A percentile compares a stretch with the other conserved stretches of the same genome.
Conservation (phyloP, 2,329 filamentous ascomycete species). For the Aotearoamyces nothofagi region DNA sequence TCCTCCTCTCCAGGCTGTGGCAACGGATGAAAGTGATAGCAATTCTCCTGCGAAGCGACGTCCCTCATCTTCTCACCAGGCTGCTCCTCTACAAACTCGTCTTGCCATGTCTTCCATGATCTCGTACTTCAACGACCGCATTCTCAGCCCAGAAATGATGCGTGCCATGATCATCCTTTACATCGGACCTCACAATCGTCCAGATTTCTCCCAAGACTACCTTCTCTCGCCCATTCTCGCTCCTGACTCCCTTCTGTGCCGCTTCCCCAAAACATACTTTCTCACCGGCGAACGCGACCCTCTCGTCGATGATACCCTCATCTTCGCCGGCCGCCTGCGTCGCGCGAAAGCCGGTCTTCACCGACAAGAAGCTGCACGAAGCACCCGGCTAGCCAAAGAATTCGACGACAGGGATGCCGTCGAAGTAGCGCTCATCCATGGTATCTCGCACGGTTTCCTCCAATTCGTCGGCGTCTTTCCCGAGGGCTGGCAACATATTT, state of each 20-base stretch:
- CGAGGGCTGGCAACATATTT: slow-evolving; percentile 78
- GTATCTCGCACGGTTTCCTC: slow-evolving; percentile 85
- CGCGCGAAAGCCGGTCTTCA: slow-evolving; percentile 52
- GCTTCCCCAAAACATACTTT: slow-evolving; percentile 91
- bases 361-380: slow-evolving; percentile 35
- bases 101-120: slow-evolving; percentile 94
- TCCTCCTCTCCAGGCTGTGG: not conserved
- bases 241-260: slow-evolving; percentile 65
- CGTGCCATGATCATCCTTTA: slow-evolving; percentile 98
- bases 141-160: slow-evolving; percentile 96
- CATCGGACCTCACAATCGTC: slow-evolving; percentile 82
- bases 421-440: slow-evolving; percentile 73
- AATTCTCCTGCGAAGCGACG: slow-evolving; percentile 3
- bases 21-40: not conserved
- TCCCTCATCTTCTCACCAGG: slow-evolving; percentile 29
- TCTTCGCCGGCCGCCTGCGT: slow-evolving; percentile 81
- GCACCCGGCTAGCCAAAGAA: slow-evolving; percentile 32
- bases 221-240: slow-evolving; percentile 81
- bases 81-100: slow-evolving; percentile 58
- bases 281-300: slow-evolving; percentile 91
- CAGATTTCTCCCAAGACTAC: slow-evolving; percentile 85
- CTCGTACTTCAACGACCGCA: slow-evolving; percentile 92
- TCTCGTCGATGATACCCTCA: slow-evolving; percentile 89
- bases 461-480: slow-evolving; percentile 84
- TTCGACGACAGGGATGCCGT: slow-evolving; percentile 64